Conservation (phyloP, 768 basidiomycete genomes). For the Hygrophorus russula region DNA sequence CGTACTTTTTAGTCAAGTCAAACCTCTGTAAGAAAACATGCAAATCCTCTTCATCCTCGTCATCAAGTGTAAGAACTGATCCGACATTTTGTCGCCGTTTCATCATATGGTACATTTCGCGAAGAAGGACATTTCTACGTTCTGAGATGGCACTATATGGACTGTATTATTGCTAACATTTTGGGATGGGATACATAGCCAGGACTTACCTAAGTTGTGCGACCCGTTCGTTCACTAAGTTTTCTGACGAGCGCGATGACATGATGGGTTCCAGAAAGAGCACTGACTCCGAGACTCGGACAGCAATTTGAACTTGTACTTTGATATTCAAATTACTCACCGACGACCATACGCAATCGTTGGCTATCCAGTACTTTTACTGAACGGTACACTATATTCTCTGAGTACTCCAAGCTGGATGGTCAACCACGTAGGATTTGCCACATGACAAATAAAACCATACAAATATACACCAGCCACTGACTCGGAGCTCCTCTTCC, state of each 20-base stretch:
- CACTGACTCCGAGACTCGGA: background rate
- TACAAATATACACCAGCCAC: no score
- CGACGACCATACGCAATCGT: background rate
- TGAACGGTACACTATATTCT: no score
- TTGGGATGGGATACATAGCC: slow-evolving; percentile 8
- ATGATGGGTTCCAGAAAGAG: background rate
- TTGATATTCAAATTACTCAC: background rate
- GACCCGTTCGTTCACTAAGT: slow-evolving; percentile 32
- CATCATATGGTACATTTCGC: slow-evolving; percentile 61
- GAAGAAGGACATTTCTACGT: slow-evolving; percentile 60
- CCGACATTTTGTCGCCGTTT: slow-evolving; percentile 38
- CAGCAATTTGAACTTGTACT: background rate
- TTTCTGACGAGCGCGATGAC: slow-evolving; percentile 16
- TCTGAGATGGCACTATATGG: slow-evolving; percentile 42
- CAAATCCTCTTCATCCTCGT: slow-evolving; percentile 30
- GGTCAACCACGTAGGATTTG: no score
- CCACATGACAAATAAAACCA: no score
- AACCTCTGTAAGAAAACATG: slow-evolving; percentile 44
- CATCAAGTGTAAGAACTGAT: slow-evolving; percentile 23
- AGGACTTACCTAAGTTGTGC: slow-evolving; percentile 28
- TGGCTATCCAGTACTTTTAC: no score
- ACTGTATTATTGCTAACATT: slow-evolving; percentile 3
- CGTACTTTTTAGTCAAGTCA: slow-evolving; percentile 42
- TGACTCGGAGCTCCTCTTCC: no score
- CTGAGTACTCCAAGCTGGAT: no score